Conservation (phyloP, 257 asterid genomes). For the Capsicum baccatum region DNA sequence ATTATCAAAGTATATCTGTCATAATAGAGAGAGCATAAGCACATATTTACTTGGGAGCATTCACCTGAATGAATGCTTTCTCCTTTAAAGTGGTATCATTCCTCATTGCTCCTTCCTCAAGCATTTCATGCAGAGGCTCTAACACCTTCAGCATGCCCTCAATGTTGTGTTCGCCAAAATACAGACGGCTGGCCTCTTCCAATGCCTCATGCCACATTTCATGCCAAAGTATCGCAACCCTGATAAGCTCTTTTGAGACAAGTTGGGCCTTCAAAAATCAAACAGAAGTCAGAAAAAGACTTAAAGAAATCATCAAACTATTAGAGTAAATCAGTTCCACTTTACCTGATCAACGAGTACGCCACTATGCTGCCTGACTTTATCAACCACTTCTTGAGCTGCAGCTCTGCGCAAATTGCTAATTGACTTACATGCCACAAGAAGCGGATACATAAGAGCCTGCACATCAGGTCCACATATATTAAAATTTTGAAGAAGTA, state of each 20-base stretch:
- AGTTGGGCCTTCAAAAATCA: constrained; percentile 84
- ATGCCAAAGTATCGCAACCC: constrained; percentile 99
- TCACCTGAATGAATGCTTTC: constrained; percentile 93
- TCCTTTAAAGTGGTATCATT: constrained; percentile 85
- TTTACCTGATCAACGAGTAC: constrained; percentile 91
- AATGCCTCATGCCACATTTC: constrained; percentile 99
- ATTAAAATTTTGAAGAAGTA: neutral
- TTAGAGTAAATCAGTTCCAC: constrained; percentile 28
- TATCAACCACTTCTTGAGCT: constrained; percentile 97
- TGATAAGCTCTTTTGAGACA: constrained; percentile 91
- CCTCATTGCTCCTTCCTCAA: constrained; percentile 89
- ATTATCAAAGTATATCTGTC: neutral
- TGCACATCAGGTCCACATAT: constrained; percentile 42
- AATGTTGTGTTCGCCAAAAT: constrained; percentile 96
- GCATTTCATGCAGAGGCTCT: constrained; percentile 94
- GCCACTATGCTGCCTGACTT: constrained; percentile 98
- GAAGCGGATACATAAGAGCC: constrained; percentile 99
- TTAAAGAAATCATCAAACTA: constrained; percentile 31
- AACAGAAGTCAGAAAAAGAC: constrained; percentile 25
- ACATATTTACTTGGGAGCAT: constrained; percentile 26
- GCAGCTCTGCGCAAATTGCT: constrained; percentile 93
- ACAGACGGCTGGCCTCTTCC: constrained; percentile 99
- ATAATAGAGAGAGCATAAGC: constrained; percentile 17
- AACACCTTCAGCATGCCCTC: constrained; percentile 95
- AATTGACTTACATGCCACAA: constrained; percentile 97